Conservation (phyloP, 371 early-diverging fungal species). For the Mortierella sp. region DNA sequence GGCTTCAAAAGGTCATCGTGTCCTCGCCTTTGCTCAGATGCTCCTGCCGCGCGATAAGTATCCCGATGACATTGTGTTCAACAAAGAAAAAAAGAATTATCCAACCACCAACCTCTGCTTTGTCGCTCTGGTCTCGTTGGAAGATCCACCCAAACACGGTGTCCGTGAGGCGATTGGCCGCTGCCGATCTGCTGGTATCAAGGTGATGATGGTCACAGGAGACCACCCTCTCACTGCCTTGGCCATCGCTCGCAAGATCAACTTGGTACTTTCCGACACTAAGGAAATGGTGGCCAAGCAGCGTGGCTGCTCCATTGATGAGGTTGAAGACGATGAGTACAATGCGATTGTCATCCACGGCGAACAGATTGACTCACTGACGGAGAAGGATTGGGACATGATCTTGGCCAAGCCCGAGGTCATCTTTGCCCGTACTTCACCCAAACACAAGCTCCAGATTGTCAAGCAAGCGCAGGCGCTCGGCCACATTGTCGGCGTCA, state of each 20-base stretch:
- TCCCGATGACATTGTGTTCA: conserved; percentile 79
- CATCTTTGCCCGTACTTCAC: conserved; percentile 93
- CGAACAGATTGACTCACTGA: conserved; percentile 81
- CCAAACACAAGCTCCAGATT: conserved; percentile 91
- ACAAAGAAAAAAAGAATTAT: conserved; percentile 82
- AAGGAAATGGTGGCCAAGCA: conserved; percentile 79
- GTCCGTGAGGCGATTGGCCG: conserved; percentile 95
- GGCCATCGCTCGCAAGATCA: conserved; percentile 91
- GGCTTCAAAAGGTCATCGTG: conserved; percentile 95
- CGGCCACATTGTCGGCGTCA: conserved; percentile 94
- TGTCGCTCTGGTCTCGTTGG: conserved; percentile 90
- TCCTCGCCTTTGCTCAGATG: conserved; percentile 91
- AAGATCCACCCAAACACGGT: conserved; percentile 97
- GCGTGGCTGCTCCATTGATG: conserved; percentile 67
- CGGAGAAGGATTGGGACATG: conserved; percentile 90
- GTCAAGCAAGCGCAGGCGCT: conserved; percentile 84
- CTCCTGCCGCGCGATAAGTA: conserved; percentile 72
- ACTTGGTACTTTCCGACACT: conserved; percentile 90
- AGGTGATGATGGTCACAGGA: conserved; percentile 97
- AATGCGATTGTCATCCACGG: conserved; percentile 93
- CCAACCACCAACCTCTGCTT: conserved; percentile 80
- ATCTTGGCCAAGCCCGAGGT: conserved; percentile 89
- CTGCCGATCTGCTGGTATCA: conserved; percentile 92
- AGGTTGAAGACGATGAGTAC: conserved; percentile 83
- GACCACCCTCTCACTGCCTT: conserved; percentile 94